These are phyloP conservation scores for Odontarrhena argentea DNA, from an alignment of 345 rosid genomes.

Conservation along the genomic window DNA sequence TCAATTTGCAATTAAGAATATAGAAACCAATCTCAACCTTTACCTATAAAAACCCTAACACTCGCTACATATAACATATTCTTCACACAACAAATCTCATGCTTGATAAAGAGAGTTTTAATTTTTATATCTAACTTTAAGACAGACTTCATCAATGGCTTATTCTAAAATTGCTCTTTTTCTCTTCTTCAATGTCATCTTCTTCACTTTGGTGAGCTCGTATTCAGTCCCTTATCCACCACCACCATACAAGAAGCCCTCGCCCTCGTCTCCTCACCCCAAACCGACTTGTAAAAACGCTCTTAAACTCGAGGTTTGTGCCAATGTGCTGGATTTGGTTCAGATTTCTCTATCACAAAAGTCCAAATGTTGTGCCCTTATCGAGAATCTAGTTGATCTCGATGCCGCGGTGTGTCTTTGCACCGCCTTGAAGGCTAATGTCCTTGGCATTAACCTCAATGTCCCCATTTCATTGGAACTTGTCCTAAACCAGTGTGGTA, in stretches of 20 bases:
- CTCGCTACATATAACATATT: conserved; percentile 5
- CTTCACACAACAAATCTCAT: conserved; percentile 25
- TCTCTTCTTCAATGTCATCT: conserved; percentile 25
- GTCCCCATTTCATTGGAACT: conserved; percentile 6
- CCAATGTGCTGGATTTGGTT: conserved; percentile 34
- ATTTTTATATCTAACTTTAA: neutral
- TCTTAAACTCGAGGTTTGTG: conserved; percentile 33
- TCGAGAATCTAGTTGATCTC: conserved; percentile 11
- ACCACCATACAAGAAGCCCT: conserved; percentile 32
- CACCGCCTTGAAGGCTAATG: conserved; percentile 10
- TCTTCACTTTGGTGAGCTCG: conserved; percentile 36
- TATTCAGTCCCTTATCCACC: conserved; percentile 31
- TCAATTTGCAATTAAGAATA: neutral
- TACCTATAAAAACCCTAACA: conserved; percentile 25
- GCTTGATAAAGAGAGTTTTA: conserved; percentile 20
- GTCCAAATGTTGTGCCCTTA: conserved; percentile 23
- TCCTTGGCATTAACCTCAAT: conserved; percentile 5
- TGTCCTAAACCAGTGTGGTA: neutral
- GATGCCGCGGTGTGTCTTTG: conserved; percentile 21
- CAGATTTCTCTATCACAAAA: conserved; percentile 28
- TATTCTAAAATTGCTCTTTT: conserved; percentile 30
- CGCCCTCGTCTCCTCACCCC: conserved; percentile 13
- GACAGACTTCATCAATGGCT: conserved; percentile 16
- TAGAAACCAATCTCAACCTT: neutral
- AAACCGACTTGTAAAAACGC: conserved; percentile 32